Conservation (phyloP, 176 grass and related monocot species). For the Zea luxurians region DNA sequence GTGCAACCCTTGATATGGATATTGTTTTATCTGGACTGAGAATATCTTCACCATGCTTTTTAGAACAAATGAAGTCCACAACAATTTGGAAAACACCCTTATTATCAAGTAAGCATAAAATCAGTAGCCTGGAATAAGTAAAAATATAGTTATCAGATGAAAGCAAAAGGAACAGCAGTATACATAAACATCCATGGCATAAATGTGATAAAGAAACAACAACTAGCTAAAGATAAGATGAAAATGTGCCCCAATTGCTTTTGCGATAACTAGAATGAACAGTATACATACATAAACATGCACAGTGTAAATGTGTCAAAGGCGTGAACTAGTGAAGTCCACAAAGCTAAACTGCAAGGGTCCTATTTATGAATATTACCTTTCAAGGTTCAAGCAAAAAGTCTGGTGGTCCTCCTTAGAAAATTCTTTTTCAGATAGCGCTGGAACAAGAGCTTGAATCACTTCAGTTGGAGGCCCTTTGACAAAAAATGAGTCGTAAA, state of each 20-base stretch:
- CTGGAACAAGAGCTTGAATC: conserved; percentile 72
- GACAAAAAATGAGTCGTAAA: conserved; percentile 92
- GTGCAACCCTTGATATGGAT: conserved; percentile 63
- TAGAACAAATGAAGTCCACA: conserved; percentile 50
- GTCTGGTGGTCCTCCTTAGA: conserved; percentile 59
- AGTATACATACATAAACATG: neutral
- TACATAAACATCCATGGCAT: no score
- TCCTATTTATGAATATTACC: conserved; percentile 42
- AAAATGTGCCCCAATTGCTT: conserved; percentile 23
- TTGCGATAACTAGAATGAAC: neutral
- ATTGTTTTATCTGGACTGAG: conserved; percentile 45
- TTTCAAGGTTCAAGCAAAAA: conserved; percentile 75
- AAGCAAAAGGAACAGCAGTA: neutral
- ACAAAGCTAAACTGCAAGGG: conserved; percentile 5
- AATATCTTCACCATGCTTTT: conserved; percentile 41
- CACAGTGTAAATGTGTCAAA: neutral
- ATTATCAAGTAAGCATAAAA: conserved; percentile 74
- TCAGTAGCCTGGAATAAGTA: conserved; percentile 61
- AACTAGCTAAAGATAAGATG: conserved; percentile 19
- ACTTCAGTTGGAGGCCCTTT: conserved; percentile 82
- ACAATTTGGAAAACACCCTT: conserved; percentile 65
- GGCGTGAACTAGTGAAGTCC: neutral
- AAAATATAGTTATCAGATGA: conserved; percentile 5
- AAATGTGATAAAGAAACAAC: neutral
- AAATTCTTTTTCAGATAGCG: conserved; percentile 58